Conservation (phyloP, 768 basidiomycete genomes). For the Mrakia gelida region DNA sequence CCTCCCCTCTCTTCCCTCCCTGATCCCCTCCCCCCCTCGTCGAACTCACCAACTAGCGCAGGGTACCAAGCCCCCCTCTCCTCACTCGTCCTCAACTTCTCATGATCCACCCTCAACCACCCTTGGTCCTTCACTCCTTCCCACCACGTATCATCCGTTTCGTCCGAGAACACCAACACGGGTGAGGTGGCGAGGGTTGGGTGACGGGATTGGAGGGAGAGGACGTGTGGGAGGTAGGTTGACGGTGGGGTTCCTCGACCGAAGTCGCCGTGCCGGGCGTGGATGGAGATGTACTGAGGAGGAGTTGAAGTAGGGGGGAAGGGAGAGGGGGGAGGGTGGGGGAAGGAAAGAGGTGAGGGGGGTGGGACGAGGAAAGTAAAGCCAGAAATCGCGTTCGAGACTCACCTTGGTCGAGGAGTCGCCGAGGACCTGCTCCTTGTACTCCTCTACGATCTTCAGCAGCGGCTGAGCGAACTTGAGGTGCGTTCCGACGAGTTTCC, state of each 20-base stretch:
- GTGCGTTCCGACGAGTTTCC: slow-evolving; percentile 2
- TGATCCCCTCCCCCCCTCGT: no score
- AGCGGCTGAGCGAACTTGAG: slow-evolving; percentile 12
- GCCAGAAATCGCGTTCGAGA: no score
- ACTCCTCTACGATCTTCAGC: slow-evolving; percentile 1
- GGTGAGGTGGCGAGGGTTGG: background rate
- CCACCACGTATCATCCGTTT: slow-evolving; percentile 20
- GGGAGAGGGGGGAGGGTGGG: background rate
- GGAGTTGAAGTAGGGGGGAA: no score
- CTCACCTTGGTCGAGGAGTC: background rate
- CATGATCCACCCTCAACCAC: slow-evolving; percentile 18
- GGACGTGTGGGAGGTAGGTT: slow-evolving; percentile 10
- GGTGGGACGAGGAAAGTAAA: background rate
- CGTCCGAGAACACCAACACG: slow-evolving; percentile 18
- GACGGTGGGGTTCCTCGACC: background rate
- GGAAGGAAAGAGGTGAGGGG: background rate
- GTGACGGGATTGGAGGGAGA: background rate
- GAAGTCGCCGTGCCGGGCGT: slow-evolving; percentile 25
- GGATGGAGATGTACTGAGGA: slow-evolving; percentile 1
- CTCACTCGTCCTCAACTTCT: background rate
- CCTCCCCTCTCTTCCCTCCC: background rate
- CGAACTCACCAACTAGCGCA: slow-evolving; percentile 17
- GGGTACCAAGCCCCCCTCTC: slow-evolving; percentile 11
- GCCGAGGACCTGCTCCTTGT: background rate
- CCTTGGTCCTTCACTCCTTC: slow-evolving; percentile 5